phyloP scores from a whole-genome alignment of 169 alveolate genomes.

The Plasmodium reichenowi region DNA sequence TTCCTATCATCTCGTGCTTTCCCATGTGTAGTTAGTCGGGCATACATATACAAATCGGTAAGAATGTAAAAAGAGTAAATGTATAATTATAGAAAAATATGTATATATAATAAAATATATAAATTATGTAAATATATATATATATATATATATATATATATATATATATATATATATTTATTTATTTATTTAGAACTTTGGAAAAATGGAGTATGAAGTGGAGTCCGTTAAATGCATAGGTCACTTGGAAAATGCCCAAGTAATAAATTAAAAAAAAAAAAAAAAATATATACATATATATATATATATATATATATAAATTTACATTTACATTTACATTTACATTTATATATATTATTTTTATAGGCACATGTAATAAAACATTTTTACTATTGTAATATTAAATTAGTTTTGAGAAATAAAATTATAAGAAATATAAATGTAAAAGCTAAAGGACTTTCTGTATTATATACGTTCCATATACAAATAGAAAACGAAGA shows the following conservation, averaged over 20 bases:
- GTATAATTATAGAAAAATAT: neutral
- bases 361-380: slow-evolving; percentile 8
- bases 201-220: slow-evolving; percentile 7
- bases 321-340: neutral
- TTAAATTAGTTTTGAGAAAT: slow-evolving; percentile 28
- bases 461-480: slow-evolving; percentile 44
- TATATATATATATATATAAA: neutral
- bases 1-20: slow-evolving; percentile 25
- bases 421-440: slow-evolving; percentile 35
- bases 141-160: neutral
- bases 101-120: neutral
- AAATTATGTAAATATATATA: neutral
- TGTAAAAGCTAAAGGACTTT: slow-evolving; percentile 44
- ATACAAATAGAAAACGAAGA: slow-evolving; percentile 47
- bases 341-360: slow-evolving; percentile 1
- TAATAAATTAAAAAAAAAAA: neutral
- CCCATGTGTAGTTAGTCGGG: slow-evolving; percentile 30
- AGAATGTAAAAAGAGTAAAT: neutral
- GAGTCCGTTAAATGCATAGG: slow-evolving; percentile 70
- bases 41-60: slow-evolving; percentile 68
- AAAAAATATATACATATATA: neutral
- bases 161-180: neutral
- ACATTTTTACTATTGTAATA: slow-evolving; percentile 51
- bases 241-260: slow-evolving; percentile 24
- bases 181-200: slow-evolving; percentile 30